Percentiles rank a stretch among this genome's conserved stretches.
phyloP scores from a whole-genome alignment of 257 asterid species.

The Eustoma russellianum region DNA sequence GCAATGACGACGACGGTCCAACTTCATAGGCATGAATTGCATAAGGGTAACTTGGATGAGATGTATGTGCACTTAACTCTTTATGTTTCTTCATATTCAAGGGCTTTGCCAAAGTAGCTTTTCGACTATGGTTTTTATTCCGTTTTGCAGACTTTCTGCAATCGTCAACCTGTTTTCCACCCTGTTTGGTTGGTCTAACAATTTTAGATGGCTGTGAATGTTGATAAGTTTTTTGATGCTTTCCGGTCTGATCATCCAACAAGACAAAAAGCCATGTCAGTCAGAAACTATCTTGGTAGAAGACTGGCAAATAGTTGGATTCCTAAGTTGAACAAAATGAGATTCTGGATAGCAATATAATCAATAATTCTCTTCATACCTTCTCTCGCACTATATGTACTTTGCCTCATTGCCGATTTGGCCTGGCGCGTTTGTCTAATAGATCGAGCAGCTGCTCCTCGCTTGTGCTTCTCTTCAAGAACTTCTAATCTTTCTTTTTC shows the following conservation, averaged over 20 bases:
- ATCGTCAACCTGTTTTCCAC: conserved; percentile 11
- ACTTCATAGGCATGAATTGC: conserved; percentile 11
- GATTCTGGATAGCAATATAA: too few relatives aligned
- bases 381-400: conserved; percentile 18
- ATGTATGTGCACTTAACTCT: conserved; percentile 14
- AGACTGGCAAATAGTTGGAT: too few relatives aligned
- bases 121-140: conserved; percentile 17
- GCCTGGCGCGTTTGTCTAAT: conserved; percentile 38
- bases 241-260: conserved; percentile 22
- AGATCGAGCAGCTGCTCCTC: conserved; percentile 70
- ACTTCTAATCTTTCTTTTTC: conserved; percentile 48
- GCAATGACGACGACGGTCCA: conserved; percentile 17
- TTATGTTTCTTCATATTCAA: conserved; percentile 11
- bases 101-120: conserved; percentile 10
- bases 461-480: conserved; percentile 61
- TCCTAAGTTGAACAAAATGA: too few relatives aligned
- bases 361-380: conserved; percentile 16
- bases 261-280: neutral
- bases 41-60: conserved; percentile 20
- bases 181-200: conserved; percentile 7
- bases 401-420: conserved; percentile 14
- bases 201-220: neutral
- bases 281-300: neutral
- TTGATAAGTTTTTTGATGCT: conserved; percentile 24
- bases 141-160: conserved; percentile 15